These are phyloP conservation scores for Cucumis cinereus DNA, from an alignment of 306 rosid species.

Conservation along the genomic window DNA sequence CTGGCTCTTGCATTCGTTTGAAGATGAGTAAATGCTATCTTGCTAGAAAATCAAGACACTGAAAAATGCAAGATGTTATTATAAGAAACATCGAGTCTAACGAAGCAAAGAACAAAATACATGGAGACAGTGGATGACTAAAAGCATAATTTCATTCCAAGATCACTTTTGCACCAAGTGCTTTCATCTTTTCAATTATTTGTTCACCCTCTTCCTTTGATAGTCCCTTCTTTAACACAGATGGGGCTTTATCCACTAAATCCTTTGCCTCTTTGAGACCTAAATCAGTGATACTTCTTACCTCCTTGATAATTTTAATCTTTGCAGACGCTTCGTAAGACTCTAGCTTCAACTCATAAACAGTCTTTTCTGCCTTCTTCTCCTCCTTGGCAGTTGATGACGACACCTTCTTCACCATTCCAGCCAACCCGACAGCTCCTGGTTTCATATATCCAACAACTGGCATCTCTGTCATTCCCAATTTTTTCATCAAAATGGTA, in stretches of 20 bases:
- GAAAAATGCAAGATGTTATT: background rate
- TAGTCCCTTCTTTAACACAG: constrained; percentile 61
- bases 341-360: constrained; percentile 64
- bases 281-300: constrained; percentile 68
- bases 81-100: background rate
- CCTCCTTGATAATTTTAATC: constrained; percentile 82
- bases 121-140: background rate
- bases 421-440: constrained; percentile 61
- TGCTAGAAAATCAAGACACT: background rate
- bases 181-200: constrained; percentile 69
- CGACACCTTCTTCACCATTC: constrained; percentile 38
- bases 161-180: constrained; percentile 78
- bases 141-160: constrained; percentile 37
- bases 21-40: background rate
- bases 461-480: constrained; percentile 40
- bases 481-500: constrained; percentile 44
- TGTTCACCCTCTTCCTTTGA: constrained; percentile 90
- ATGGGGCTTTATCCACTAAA: constrained; percentile 68
- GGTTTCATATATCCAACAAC: constrained; percentile 60
- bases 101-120: background rate
- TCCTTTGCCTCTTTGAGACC: constrained; percentile 89
- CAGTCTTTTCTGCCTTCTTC: constrained; percentile 67
- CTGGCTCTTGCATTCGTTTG: background rate
- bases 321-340: constrained; percentile 74
- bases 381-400: constrained; percentile 52